phyloP scores from a whole-genome alignment of 331 rosid species.

The Acacia pycnantha region DNA sequence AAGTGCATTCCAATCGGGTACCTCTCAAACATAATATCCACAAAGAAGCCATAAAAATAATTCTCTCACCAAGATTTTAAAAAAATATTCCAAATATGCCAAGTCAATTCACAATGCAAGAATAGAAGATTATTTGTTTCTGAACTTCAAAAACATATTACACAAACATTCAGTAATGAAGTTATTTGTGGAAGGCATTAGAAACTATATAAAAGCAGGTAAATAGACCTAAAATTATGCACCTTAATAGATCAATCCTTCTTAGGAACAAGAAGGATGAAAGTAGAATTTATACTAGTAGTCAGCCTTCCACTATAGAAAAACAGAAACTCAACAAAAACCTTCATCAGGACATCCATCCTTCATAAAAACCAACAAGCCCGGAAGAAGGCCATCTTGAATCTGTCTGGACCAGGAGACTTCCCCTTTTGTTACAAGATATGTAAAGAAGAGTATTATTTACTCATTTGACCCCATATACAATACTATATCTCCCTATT shows the following conservation, averaged over 20 bases:
- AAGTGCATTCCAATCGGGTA: no score
- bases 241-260: neutral
- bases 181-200: neutral
- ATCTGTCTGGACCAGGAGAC: neutral
- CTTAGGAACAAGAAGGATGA: neutral
- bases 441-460: neutral
- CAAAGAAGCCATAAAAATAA: no score
- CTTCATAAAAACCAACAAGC: neutral
- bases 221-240: neutral
- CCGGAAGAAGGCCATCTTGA: neutral
- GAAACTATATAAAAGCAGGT: neutral
- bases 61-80: no score
- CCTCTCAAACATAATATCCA: no score
- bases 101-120: no score
- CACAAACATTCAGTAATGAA: neutral
- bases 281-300: neutral
- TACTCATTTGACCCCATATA: neutral
- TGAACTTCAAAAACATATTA: neutral
- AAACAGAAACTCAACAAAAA: neutral
- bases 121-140: no score
- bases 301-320: neutral
- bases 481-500: neutral
- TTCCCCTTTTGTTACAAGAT: neutral
- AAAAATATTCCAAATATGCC: no score
- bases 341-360: neutral